Base-by-base conservation (phyloP, 495 filamentous ascomycete species). In the Chaetomidium leptoderma region DNA sequence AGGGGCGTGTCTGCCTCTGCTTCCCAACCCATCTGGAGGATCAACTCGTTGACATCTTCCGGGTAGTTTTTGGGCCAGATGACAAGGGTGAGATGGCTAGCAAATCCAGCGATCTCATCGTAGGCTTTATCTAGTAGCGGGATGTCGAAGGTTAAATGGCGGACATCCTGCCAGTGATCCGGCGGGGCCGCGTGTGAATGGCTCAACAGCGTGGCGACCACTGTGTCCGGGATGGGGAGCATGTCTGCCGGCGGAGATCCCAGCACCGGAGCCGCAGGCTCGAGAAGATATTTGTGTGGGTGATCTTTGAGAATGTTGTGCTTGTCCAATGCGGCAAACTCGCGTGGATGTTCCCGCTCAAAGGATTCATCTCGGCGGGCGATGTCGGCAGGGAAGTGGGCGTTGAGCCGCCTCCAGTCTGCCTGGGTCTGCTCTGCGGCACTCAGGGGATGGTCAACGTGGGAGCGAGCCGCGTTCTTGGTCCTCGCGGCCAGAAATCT, bases 161-260 rank as follows among this genome's bases (percentile, higher is more conserved):
- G 86, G 30, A 97, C 93, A 76, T 97, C 95, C 70, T 99, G 93
- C 87, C 90, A 97, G 70, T 99, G 93, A 7, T 69, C 74, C 7
- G 61, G 42, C 2, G 91, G 83, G 0, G 93, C 97, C 1, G 95
- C 65, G 29, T 92, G 81, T n/a, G 71, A 69, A 66, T 96, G 95
- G 23, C 74, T 55, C 0, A 71, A 8, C 1, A 91, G 19, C 0
- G 52, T 66, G 9, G 74, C 78, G 0, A 66, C 64, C 26, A 78
- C 64, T 3, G 77, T 71, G 23, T 73, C 71, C 1, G 81, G 81
- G 24, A 90, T 77, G 0, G 84, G 83, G 3, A 91, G 72, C 27
- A 81, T 57, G 37, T 73, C 65, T 0, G 40, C 29, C 0, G 76
- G 76, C 1, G 79, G 78, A 6, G 13, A 50, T 29, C 7, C 58